Evolutionary conservation across 768 basidiomycete genomes (phyloP).

Genomic region (Mycena indigotica): DNA sequence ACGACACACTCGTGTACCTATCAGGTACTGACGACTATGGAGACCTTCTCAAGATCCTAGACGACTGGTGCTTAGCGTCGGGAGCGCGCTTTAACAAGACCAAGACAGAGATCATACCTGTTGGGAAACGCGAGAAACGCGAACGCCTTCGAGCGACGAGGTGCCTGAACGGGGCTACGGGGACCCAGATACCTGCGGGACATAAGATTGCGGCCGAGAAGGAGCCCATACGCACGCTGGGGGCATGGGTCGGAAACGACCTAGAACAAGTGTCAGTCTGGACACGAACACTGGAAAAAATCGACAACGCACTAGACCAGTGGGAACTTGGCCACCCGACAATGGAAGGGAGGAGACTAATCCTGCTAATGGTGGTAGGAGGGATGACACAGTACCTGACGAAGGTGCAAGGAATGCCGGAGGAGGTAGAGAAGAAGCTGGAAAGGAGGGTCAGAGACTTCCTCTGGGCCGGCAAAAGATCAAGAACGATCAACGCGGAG

Average conservation of each 20-base stretch:
- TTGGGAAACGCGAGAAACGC: not conserved
- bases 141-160: not conserved
- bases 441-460: slow-evolving; percentile 6
- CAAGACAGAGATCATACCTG: slow-evolving; percentile 9
- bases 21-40: not conserved
- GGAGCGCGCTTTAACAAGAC: slow-evolving; percentile 9
- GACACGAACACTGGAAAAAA: slow-evolving; percentile 4
- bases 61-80: slow-evolving; percentile 11
- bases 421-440: slow-evolving; percentile 1
- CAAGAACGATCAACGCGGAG: not conserved
- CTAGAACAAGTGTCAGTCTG: not conserved
- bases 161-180: not conserved
- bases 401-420: slow-evolving; percentile 28
- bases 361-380: slow-evolving; percentile 18
- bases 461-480: slow-evolving; percentile 4
- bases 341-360: slow-evolving; percentile 10
- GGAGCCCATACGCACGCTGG: slow-evolving; percentile 11
- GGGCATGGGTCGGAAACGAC: slow-evolving; percentile 11
- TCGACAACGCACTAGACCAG: slow-evolving; percentile 4
- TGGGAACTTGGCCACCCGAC: slow-evolving; percentile 18
- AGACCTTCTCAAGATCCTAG: slow-evolving; percentile 3
- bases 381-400: slow-evolving; percentile 18
- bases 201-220: slow-evolving; percentile 3
- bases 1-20: slow-evolving; percentile 9
- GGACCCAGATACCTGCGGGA: slow-evolving; percentile 1